phyloP scores from a whole-genome alignment of 2,329 filamentous ascomycete genomes.

The Plectosphaerella cucumerina region DNA sequence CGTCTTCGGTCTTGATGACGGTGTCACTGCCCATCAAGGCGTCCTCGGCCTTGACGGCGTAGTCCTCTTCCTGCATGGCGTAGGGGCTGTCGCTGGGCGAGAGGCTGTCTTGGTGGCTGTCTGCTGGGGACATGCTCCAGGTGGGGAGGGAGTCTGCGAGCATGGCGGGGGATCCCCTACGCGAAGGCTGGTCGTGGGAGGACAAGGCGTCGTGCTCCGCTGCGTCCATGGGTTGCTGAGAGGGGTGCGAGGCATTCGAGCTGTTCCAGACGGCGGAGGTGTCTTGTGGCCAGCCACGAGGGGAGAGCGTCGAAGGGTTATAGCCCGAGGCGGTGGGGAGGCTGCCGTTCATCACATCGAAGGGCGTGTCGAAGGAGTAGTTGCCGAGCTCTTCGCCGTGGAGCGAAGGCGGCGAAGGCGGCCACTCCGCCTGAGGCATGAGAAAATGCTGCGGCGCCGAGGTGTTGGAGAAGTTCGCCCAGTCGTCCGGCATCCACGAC shows the following conservation, averaged over 20 bases:
- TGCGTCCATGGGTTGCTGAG: background rate
- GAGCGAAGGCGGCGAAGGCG: slow-evolving; percentile 27
- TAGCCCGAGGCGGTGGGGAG: slow-evolving; percentile 23
- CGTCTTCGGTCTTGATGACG: background rate
- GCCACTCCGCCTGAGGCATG: slow-evolving; percentile 17
- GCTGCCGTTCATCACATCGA: slow-evolving; percentile 12
- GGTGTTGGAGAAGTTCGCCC: too few species aligned
- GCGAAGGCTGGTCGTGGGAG: background rate
- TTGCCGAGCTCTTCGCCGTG: slow-evolving; percentile 32
- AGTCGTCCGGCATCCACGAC: too few species aligned
- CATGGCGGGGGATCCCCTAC: background rate
- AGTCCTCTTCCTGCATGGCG: background rate
- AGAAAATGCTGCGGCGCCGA: too few species aligned
- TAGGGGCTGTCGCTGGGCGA: background rate
- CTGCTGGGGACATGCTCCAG: background rate
- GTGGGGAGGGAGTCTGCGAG: background rate
- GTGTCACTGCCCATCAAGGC: background rate
- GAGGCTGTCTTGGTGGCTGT: too few species aligned
- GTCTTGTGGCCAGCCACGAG: slow-evolving; percentile 24
- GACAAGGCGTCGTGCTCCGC: background rate
- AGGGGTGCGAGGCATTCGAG: background rate
- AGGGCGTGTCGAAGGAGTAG: slow-evolving; percentile 19
- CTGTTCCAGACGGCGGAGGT: too few species aligned
- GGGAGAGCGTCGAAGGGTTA: slow-evolving; percentile 24
- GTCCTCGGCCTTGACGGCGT: background rate